Evolutionary conservation across 257 asterid species (phyloP).

Genomic region (Verbascum thapsus): DNA sequence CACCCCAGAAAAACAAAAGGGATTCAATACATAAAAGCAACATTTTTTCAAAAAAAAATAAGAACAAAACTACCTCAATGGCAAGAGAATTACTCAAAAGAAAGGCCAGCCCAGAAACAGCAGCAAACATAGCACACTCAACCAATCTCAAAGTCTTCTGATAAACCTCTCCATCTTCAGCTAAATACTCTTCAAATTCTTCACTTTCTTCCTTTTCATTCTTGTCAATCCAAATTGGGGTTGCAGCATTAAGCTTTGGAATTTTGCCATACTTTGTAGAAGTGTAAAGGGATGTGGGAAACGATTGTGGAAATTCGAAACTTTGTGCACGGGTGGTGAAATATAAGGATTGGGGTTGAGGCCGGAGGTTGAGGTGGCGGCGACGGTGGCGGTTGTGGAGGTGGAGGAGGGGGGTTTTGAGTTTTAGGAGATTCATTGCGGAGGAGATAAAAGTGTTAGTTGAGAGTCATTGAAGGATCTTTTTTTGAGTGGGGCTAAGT

Average conservation of each 20-base stretch:
- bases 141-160: constrained; percentile 83
- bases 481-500: constrained; percentile 5
- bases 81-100: constrained; percentile 91
- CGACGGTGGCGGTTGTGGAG: constrained; percentile 18
- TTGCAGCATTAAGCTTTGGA: constrained; percentile 33
- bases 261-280: constrained; percentile 29
- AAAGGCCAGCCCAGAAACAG: constrained; percentile 89
- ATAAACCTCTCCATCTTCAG: constrained; percentile 84
- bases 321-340: constrained; percentile 26
- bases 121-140: constrained; percentile 98
- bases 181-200: constrained; percentile 69
- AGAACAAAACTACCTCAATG: constrained; percentile 61
- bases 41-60: neutral
- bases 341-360: constrained; percentile 17
- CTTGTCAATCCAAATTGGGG: constrained; percentile 36
- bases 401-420: constrained; percentile 36
- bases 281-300: constrained; percentile 26
- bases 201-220: constrained; percentile 43
- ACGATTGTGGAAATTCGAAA: constrained; percentile 25
- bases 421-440: constrained; percentile 56
- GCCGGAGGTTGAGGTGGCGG: constrained; percentile 31
- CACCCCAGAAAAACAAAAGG: neutral
- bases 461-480: neutral
- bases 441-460: constrained; percentile 19
- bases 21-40: neutral